phyloP scores from a whole-genome alignment of 768 basidiomycete genomes.

The Tulasnella sp. region DNA sequence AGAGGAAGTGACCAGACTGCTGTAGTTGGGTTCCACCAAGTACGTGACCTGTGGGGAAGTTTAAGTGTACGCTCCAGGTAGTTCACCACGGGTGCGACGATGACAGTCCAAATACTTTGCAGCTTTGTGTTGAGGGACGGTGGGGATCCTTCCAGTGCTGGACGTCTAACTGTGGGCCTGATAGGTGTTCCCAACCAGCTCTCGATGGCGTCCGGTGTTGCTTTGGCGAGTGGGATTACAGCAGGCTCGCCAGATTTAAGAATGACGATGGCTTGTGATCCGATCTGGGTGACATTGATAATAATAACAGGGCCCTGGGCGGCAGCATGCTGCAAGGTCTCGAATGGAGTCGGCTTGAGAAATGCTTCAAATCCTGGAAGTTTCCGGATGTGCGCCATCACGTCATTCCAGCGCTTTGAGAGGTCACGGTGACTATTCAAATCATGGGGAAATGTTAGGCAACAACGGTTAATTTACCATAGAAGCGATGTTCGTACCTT shows the following conservation, averaged over 20 bases:
- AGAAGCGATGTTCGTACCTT: too few species aligned
- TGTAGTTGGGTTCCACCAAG: background rate
- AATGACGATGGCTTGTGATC: too few species aligned
- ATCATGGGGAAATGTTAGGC: too few species aligned
- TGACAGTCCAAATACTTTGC: background rate
- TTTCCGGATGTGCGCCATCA: too few species aligned
- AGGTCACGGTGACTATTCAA: too few species aligned
- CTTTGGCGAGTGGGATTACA: background rate
- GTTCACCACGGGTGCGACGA: background rate
- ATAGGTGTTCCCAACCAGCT: background rate
- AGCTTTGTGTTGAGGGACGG: background rate
- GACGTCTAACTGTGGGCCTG: background rate
- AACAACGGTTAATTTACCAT: too few species aligned
- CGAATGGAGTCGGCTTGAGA: too few species aligned
- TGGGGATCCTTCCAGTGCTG: background rate
- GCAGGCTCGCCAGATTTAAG: background rate
- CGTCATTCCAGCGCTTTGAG: too few species aligned
- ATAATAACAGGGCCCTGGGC: too few species aligned
- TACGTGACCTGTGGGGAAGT: background rate
- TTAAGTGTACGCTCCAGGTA: background rate
- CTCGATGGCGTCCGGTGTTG: background rate
- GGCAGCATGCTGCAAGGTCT: too few species aligned
- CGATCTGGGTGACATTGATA: too few species aligned
- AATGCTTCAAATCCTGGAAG: too few species aligned
- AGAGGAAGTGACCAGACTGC: background rate